Percentiles rank a stretch among this genome's conserved stretches.
These are phyloP conservation scores for Combretum micranthum DNA, from an alignment of 345 rosid species.

Conservation along the genomic window DNA sequence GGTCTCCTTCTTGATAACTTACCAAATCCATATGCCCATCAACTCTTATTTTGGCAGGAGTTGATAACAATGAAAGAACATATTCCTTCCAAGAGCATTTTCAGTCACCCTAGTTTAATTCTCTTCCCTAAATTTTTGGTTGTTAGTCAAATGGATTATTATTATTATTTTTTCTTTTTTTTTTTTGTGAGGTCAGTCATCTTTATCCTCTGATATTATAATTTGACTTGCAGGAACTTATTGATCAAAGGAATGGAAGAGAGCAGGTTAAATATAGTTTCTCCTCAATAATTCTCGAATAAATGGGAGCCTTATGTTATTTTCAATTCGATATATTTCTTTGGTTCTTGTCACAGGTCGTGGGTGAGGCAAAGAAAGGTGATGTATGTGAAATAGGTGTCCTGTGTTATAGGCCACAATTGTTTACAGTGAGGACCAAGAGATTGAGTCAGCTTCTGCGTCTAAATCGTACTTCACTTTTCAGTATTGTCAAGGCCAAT, in stretches of 20 bases:
- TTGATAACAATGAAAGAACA: not conserved
- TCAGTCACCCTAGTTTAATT: too few relatives aligned
- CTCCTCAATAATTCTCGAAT: too few relatives aligned
- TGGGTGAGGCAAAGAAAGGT: constrained; percentile 60
- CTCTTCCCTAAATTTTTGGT: too few relatives aligned
- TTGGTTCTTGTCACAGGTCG: constrained; percentile 28
- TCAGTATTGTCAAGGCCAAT: constrained; percentile 70
- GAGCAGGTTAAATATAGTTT: constrained; percentile 38
- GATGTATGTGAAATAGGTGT: constrained; percentile 83
- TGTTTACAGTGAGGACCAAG: constrained; percentile 79
- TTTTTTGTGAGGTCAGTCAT: constrained; percentile 3
- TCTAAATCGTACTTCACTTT: constrained; percentile 62
- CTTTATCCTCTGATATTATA: constrained; percentile 4
- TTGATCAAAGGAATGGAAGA: constrained; percentile 38
- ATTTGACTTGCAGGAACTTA: constrained; percentile 50
- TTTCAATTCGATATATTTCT: not conserved
- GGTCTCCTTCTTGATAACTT: too few relatives aligned
- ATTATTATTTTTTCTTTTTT: not conserved
- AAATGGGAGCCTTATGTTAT: too few relatives aligned
- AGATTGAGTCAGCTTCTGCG: constrained; percentile 82
- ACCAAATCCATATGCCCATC: too few relatives aligned
- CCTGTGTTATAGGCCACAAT: constrained; percentile 83
- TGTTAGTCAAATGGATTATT: not conserved
- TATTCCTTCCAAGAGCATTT: too few relatives aligned
- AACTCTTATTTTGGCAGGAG: too few relatives aligned